Evolutionary conservation across 805 yeast genomes (phyloP).

Genomic region (Lipomyces anomalus): DNA sequence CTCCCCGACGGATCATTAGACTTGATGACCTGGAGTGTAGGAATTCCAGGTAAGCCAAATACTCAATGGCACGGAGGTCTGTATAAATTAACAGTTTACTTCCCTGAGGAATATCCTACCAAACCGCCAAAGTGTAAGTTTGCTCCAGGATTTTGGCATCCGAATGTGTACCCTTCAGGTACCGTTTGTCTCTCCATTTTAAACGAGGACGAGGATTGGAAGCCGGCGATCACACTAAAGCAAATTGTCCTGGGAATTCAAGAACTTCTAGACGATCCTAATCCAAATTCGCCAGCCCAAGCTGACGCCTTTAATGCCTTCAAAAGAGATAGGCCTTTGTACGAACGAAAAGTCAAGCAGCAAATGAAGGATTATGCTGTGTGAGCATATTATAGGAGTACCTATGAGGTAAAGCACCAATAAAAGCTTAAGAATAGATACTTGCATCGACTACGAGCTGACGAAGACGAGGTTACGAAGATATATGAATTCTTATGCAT

Average conservation of each 20-base stretch:
- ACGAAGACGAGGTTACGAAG: no score
- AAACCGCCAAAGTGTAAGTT: constrained; percentile 94
- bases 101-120: constrained; percentile 88
- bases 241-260: constrained; percentile 90
- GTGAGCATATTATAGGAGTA: no score
- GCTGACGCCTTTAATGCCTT: constrained; percentile 88
- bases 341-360: constrained; percentile 70
- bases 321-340: constrained; percentile 54
- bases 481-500: no score
- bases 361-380: constrained; percentile 71
- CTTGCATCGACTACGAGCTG: no score
- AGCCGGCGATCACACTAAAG: constrained; percentile 84
- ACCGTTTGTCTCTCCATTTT: constrained; percentile 88
- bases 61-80: constrained; percentile 90
- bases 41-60: constrained; percentile 86
- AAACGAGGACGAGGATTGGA: constrained; percentile 96
- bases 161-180: constrained; percentile 96
- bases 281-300: constrained; percentile 95
- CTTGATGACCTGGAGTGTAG: constrained; percentile 85
- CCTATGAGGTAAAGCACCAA: background rate
- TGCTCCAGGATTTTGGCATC: constrained; percentile 89
- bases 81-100: constrained; percentile 72
- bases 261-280: constrained; percentile 82
- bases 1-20: constrained; percentile 77
- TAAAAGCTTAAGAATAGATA: constrained; percentile 9